Percentiles rank a stretch among this genome's conserved stretches.
These are phyloP conservation scores for Vaccinium darrowii DNA, from an alignment of 148 eudicot genomes.

Conservation along the genomic window DNA sequence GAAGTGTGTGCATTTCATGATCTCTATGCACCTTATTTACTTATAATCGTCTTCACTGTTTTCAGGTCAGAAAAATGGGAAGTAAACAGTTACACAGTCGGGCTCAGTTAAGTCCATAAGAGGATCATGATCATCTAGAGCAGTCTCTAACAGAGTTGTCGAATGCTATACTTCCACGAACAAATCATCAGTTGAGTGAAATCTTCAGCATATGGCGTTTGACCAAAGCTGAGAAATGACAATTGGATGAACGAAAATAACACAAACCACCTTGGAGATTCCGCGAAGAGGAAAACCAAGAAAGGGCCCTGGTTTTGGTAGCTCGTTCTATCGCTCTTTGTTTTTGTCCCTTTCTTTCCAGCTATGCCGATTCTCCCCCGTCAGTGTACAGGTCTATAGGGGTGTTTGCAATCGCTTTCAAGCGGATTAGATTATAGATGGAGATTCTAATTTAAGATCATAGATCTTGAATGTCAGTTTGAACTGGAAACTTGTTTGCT, in stretches of 20 bases:
- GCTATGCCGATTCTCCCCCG: neutral
- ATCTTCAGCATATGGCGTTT: neutral
- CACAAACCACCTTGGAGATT: neutral
- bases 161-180: neutral
- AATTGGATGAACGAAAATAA: neutral
- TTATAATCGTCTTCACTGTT: neutral
- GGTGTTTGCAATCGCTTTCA: neutral
- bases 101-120: neutral
- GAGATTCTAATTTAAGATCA: neutral
- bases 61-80: conserved; percentile 12
- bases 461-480: neutral
- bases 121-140: neutral
- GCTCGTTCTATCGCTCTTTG: neutral
- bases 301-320: neutral
- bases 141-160: neutral
- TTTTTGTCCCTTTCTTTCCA: neutral
- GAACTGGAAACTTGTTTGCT: neutral
- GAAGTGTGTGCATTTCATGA: neutral
- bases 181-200: conserved; percentile 10
- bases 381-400: neutral
- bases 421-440: neutral
- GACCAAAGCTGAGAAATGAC: conserved; percentile 13
- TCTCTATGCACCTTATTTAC: neutral
- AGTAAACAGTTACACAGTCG: neutral
- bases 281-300: neutral